phyloP scores from a whole-genome alignment of 495 filamentous ascomycete species.

The Cladorrhinum samala region DNA sequence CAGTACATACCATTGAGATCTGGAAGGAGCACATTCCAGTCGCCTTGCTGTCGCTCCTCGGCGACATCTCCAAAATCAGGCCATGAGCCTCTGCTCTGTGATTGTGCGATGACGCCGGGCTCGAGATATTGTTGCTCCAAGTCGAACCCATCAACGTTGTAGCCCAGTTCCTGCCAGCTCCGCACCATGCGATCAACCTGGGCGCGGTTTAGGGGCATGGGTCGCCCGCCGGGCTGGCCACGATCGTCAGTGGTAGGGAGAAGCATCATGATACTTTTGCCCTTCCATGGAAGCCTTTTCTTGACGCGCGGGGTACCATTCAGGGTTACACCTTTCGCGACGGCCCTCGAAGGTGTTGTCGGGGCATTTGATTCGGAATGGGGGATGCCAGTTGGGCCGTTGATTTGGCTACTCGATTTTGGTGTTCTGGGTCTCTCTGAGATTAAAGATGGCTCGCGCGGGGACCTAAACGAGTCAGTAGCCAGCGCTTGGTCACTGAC shows the following conservation, averaged over 20 bases:
- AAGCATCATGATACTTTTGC: conserved; percentile 66
- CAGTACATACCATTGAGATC: conserved; percentile 49
- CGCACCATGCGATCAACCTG: conserved; percentile 62
- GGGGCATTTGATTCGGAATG: conserved; percentile 39
- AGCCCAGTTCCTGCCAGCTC: conserved; percentile 69
- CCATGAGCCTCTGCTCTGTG: conserved; percentile 66
- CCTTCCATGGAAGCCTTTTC: conserved; percentile 60
- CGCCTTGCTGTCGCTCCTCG: conserved; percentile 45
- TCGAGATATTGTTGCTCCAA: conserved; percentile 41
- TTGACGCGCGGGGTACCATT: conserved; percentile 40
- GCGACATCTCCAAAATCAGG: conserved; percentile 58
- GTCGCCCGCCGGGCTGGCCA: conserved; percentile 51
- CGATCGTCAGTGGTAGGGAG: conserved; percentile 64
- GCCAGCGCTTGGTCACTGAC: conserved; percentile 19
- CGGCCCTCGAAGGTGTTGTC: conserved; percentile 28
- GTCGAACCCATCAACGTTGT: conserved; percentile 67
- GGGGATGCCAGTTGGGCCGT: conserved; percentile 23
- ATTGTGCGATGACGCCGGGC: conserved; percentile 31
- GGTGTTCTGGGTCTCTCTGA: conserved; percentile 24
- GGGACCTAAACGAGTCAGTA: conserved; percentile 13
- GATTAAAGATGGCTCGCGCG: conserved; percentile 14
- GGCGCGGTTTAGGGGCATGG: conserved; percentile 52
- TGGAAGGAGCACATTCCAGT: conserved; percentile 65
- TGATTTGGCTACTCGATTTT: conserved; percentile 16
- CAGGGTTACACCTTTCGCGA: conserved; percentile 20